These are phyloP conservation scores for Peronospora tabacina DNA, from an alignment of 352 stramenopile species.

Conservation along the genomic window DNA sequence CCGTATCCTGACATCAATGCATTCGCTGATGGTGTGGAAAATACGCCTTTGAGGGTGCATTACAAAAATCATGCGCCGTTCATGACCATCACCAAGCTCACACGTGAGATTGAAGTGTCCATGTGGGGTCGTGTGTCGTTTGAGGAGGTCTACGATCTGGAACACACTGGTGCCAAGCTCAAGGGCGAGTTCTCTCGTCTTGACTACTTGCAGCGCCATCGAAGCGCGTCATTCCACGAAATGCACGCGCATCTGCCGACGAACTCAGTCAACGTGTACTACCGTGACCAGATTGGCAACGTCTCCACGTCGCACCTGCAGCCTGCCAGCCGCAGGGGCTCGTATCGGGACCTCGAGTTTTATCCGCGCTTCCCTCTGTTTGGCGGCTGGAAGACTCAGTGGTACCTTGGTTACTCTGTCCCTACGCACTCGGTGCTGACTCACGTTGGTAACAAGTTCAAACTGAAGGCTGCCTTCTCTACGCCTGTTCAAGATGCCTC, in stretches of 20 bases:
- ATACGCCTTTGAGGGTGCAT: conserved; percentile 43
- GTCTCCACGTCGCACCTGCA: conserved; percentile 79
- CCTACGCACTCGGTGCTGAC: conserved; percentile 72
- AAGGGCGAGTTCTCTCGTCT: conserved; percentile 84
- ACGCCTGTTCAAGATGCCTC: conserved; percentile 67
- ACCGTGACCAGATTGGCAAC: conserved; percentile 88
- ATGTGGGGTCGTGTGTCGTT: conserved; percentile 86
- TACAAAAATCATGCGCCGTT: conserved; percentile 86
- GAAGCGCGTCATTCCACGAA: conserved; percentile 70
- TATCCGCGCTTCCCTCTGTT: conserved; percentile 84
- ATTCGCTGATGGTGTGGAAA: conserved; percentile 26
- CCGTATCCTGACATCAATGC: conserved; percentile 60
- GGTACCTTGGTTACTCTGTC: conserved; percentile 84
- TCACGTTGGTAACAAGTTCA: conserved; percentile 58
- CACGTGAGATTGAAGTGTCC: conserved; percentile 85
- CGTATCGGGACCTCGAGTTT: conserved; percentile 67
- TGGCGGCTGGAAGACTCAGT: conserved; percentile 86
- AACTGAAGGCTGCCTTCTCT: conserved; percentile 82
- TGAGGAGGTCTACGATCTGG: conserved; percentile 84
- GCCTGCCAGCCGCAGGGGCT: conserved; percentile 24
- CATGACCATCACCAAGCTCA: conserved; percentile 74
- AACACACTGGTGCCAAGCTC: conserved; percentile 78
- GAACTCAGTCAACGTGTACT: conserved; percentile 85
- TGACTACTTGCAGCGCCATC: conserved; percentile 65
- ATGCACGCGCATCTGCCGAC: conserved; percentile 60